A percentile compares a stretch with the other conserved stretches of the same genome.
Conservation (phyloP, 805 yeast species). For the Hanseniaspora guilliermondii region DNA sequence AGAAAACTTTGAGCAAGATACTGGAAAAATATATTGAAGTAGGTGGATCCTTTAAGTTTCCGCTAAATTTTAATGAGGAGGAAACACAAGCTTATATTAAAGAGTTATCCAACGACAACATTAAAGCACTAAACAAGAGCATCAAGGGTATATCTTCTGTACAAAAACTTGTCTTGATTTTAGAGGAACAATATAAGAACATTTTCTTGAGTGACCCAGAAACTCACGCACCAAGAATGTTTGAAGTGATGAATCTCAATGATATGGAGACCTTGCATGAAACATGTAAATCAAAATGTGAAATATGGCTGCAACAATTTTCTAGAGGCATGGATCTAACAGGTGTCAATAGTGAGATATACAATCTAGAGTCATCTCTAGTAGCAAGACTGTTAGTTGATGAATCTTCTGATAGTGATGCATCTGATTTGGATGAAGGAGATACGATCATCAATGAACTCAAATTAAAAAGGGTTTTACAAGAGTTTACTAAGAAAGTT, state of each 20-base stretch:
- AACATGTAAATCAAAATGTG: neutral
- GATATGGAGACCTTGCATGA: constrained; percentile 9
- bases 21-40: constrained; percentile 19
- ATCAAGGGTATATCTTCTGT: constrained; percentile 52
- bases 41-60: constrained; percentile 40
- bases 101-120: constrained; percentile 35
- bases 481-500: constrained; percentile 57
- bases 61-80: constrained; percentile 42
- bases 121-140: constrained; percentile 54
- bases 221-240: constrained; percentile 62
- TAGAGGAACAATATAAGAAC: constrained; percentile 74
- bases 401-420: constrained; percentile 39
- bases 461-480: constrained; percentile 45
- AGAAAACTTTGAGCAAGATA: constrained; percentile 24
- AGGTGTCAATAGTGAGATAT: constrained; percentile 40
- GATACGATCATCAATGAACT: constrained; percentile 38
- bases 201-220: constrained; percentile 63
- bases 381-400: constrained; percentile 33
- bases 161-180: constrained; percentile 50
- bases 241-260: constrained; percentile 7
- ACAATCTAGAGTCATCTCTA: constrained; percentile 52
- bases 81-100: constrained; percentile 27
- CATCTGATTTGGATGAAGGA: constrained; percentile 35
- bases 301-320: constrained; percentile 40
- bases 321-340: neutral